These are phyloP conservation scores for Maudiozyma pseudohumilis DNA, from an alignment of 805 yeast species.

Conservation along the genomic window DNA sequence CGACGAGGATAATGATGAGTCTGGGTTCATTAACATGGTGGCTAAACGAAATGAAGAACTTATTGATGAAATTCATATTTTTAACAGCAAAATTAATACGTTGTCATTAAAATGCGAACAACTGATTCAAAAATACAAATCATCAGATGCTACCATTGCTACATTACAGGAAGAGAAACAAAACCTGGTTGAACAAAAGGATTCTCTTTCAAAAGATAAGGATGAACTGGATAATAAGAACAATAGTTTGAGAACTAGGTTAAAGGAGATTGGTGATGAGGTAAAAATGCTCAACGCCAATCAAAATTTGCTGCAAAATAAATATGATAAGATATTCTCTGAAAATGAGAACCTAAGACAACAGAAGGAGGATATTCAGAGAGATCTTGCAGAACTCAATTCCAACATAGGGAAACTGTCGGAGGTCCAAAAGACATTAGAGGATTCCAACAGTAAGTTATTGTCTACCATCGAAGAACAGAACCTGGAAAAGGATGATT, in stretches of 20 bases:
- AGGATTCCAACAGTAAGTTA: constrained; percentile 1
- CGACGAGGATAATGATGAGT: constrained; percentile 4
- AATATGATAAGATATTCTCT: constrained; percentile 14
- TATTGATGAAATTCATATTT: constrained; percentile 11
- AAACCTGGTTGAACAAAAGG: constrained; percentile 4
- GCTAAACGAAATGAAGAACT: constrained; percentile 18
- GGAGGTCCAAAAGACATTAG: constrained; percentile 1
- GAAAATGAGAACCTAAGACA: constrained; percentile 10
- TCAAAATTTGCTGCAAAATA: constrained; percentile 20
- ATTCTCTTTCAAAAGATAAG: constrained; percentile 6
- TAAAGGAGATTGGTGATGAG: constrained; percentile 19
- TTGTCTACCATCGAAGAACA: neutral
- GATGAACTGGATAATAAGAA: constrained; percentile 9
- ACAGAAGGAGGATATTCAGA: neutral
- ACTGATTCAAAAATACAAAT: constrained; percentile 7
- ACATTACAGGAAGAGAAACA: constrained; percentile 9
- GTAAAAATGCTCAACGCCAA: constrained; percentile 23
- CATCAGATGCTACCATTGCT: constrained; percentile 4
- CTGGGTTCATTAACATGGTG: constrained; percentile 6
- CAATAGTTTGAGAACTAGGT: constrained; percentile 11
- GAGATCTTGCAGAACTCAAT: neutral
- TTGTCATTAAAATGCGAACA: constrained; percentile 12
- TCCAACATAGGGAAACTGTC: constrained; percentile 1
- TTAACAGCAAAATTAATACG: constrained; percentile 14
- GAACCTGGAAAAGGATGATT: constrained; percentile 1